A percentile compares a stretch with the other conserved stretches of the same genome.
phyloP scores from a whole-genome alignment of 257 asterid genomes.

The Nemophila menziesii region DNA sequence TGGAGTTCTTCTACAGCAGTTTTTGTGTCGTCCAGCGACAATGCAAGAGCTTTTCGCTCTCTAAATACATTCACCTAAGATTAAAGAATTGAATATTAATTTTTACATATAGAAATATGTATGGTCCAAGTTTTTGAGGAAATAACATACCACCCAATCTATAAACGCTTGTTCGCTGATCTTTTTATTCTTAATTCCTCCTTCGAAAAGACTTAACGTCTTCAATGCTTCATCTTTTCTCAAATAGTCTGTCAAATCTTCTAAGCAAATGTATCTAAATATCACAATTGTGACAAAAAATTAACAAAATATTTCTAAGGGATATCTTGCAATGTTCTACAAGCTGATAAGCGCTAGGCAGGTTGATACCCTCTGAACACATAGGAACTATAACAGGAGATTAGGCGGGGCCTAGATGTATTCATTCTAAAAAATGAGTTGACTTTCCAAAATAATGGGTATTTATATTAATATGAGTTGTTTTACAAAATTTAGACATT shows the following conservation, averaged over 20 bases:
- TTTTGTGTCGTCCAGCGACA: constrained; percentile 85
- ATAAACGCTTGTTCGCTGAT: constrained; percentile 71
- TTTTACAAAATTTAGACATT: too few relatives aligned
- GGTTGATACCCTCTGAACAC: too few relatives aligned
- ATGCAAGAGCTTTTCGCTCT: constrained; percentile 84
- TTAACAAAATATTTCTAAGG: background rate
- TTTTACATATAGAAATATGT: too few relatives aligned
- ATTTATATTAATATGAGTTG: too few relatives aligned
- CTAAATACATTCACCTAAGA: constrained; percentile 73
- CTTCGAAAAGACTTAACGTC: constrained; percentile 60
- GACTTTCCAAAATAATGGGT: too few relatives aligned
- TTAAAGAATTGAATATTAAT: background rate
- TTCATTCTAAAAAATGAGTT: background rate
- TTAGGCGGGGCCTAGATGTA: too few relatives aligned
- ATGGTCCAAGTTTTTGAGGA: constrained; percentile 10
- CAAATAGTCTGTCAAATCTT: constrained; percentile 76
- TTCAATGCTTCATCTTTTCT: constrained; percentile 71
- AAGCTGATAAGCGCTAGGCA: background rate
- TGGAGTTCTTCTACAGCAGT: constrained; percentile 85
- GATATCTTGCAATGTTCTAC: background rate
- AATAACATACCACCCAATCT: constrained; percentile 70
- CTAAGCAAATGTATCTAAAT: constrained; percentile 43
- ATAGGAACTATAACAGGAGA: too few relatives aligned
- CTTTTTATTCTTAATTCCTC: constrained; percentile 51
- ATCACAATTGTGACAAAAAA: constrained; percentile 2